phyloP scores from a whole-genome alignment of 2,329 filamentous ascomycete genomes.

The Hortaea werneckii region DNA sequence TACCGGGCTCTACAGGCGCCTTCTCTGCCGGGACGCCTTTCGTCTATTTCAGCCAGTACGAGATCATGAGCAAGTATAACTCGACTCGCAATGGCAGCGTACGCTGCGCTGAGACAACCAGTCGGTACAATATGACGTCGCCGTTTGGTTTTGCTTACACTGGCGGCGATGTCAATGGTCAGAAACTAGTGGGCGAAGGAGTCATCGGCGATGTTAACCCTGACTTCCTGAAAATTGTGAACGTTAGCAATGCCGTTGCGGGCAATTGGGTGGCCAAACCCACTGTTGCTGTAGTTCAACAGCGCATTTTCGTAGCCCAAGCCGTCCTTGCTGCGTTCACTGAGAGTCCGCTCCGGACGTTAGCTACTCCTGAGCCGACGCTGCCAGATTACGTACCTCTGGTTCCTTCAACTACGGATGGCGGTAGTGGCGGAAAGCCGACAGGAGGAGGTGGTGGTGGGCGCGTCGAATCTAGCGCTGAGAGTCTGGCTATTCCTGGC shows the following conservation, averaged over 20 bases:
- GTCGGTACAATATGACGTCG: conserved; percentile 25
- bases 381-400: neutral
- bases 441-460: neutral
- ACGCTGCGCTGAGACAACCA: conserved; percentile 23
- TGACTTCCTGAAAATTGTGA: conserved; percentile 24
- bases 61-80: conserved; percentile 28
- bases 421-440: neutral
- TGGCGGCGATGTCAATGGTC: conserved; percentile 24
- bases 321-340: conserved; percentile 9
- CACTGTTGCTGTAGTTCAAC: conserved; percentile 34
- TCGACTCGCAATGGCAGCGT: conserved; percentile 19
- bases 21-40: conserved; percentile 28
- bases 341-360: neutral
- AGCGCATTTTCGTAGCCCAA: conserved; percentile 26
- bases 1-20: conserved; percentile 12
- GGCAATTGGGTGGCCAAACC: conserved; percentile 31
- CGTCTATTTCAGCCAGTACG: conserved; percentile 34
- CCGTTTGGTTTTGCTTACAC: conserved; percentile 29
- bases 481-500: neutral
- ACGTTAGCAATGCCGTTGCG: conserved; percentile 10
- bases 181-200: conserved; percentile 8
- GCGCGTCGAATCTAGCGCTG: neutral
- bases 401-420: neutral
- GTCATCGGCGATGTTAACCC: conserved; percentile 26
- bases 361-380: conserved; percentile 1